Base-by-base conservation (phyloP, 1,284 basidiomycete species). In the Cutaneotrichosporon sp. region DNA sequence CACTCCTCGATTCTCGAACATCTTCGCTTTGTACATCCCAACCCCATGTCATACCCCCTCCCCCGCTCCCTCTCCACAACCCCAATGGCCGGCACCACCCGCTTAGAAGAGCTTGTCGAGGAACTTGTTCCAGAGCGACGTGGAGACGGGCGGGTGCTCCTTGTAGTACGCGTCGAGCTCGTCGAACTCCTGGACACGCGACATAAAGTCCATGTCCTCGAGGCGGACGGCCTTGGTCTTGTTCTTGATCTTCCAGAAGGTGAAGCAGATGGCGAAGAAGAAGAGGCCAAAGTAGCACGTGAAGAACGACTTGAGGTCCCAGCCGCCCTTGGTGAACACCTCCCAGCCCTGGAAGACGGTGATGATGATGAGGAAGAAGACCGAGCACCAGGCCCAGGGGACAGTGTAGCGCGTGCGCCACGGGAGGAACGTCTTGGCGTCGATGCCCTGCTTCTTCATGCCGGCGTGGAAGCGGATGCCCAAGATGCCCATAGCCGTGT, bases 401-500 rank as follows among this genome's bases (percentile, higher is more conserved):
- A 27, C 61, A 50, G 58, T 61, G 60, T 34, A 67, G 18, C 47
- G 54, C 34, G 63, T 58, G 13, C 55, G 50, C 62, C 63, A 61
- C 7, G 65, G 60, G 2, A 64, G 54, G 34, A 52, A 45, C 29
- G 38, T 38, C 50, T 50, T 60, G 16, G 62, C 54, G 56, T 65
- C 59, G 36, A 67, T 67, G 49, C 67, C 70, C 56, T 75, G 72
- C 43, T 55, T 67, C 45, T 67, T 65, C 29, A 71, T 38, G 50
- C 63, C 73, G 34, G 66, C 67, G 50, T 68, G 64, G 67, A 71
- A 72, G 10, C 72, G 66, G 45, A 72, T 54, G 52, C 67, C 72
- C 2, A 89, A 75, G 50, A 87, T 45, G 24, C 55, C 8, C 66
- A 66, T 55, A 60, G 38, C 25, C 38, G 49, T 49, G 67, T 69